Conservation (phyloP, 1,284 basidiomycete genomes). For the Trametes sp. region DNA sequence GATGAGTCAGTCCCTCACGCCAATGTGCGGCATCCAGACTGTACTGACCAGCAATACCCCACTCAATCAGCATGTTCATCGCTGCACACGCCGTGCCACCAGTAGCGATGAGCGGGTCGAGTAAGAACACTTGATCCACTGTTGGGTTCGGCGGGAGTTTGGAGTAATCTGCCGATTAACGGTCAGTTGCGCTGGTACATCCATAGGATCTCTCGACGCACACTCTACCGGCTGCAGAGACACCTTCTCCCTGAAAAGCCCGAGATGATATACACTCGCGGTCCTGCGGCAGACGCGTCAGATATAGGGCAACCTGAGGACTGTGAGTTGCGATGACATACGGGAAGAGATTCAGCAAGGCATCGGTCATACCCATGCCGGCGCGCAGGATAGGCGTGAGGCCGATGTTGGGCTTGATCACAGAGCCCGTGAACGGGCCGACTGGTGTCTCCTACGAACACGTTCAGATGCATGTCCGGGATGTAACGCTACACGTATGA, state of each 20-base stretch:
- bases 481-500: slow-evolving; percentile 1
- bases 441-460: slow-evolving; percentile 66
- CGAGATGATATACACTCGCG: slow-evolving; percentile 91
- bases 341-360: slow-evolving; percentile 83
- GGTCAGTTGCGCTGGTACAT: slow-evolving; percentile 2
- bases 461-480: neutral
- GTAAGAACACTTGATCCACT: slow-evolving; percentile 84
- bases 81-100: slow-evolving; percentile 94
- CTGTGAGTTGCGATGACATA: slow-evolving; percentile 46
- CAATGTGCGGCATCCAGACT: neutral
- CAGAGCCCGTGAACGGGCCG: slow-evolving; percentile 68
- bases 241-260: slow-evolving; percentile 90
- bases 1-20: neutral
- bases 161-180: slow-evolving; percentile 75
- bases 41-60: slow-evolving; percentile 76
- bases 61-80: slow-evolving; percentile 83
- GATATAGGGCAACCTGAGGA: neutral
- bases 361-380: slow-evolving; percentile 93
- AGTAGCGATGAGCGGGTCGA: slow-evolving; percentile 94
- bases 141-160: slow-evolving; percentile 84
- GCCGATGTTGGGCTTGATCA: slow-evolving; percentile 79
- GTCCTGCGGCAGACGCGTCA: slow-evolving; percentile 46
- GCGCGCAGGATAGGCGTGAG: slow-evolving; percentile 92
- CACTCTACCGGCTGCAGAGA: slow-evolving; percentile 94
- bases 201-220: slow-evolving; percentile 43